Base-by-base conservation (phyloP, 306 rosid species). In the Casuarina glauca region DNA sequence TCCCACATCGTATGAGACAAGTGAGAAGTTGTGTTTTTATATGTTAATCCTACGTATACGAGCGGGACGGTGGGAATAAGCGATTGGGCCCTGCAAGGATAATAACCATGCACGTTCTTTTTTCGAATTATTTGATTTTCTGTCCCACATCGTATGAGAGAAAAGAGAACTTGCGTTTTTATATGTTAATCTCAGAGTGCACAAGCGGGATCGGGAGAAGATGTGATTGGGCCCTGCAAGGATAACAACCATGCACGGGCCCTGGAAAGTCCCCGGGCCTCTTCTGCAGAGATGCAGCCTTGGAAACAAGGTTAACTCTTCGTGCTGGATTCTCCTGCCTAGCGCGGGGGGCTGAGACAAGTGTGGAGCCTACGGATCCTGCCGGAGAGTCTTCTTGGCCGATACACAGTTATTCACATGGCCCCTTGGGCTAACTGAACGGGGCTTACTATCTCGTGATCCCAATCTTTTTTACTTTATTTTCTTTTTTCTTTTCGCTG, bases 221-320 rank as follows among this genome's bases (percentile, higher is more conserved):
- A 55, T 77, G 87, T 80, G 85, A 70, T 0, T 74, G 85, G 83
- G 83, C 26, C 45, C 67, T 74, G 0, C 15, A 0, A 0, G 45
- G 75, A 26, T 26, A 26, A 26, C 32, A 26, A 26, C 32, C 32
- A 26, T 74, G 0, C 15, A 0, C 0, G 45, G 75, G 79, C 81
- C 63, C 78, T 45, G 83, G 85, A 86, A 86, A 83, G 89, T 83
- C 84, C 82, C 85, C 84, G 78, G 85, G 84, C 84, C 79, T 0
- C 6, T 0, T 0, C 53, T 46, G 76, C 76, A 78, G 83, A 78
- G 72, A 86, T 81, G 83, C 26, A 11, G 75, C 9, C 80, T 55
- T 48, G 46, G 58, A n/a, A 80, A 45, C 42, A 67, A 13, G 85
- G 6, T 1, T 26, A 26, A 0, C 0, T 0, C 78, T 72, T 67